Conservation (phyloP, 345 rosid genomes). For the Dovyalis caffra region DNA sequence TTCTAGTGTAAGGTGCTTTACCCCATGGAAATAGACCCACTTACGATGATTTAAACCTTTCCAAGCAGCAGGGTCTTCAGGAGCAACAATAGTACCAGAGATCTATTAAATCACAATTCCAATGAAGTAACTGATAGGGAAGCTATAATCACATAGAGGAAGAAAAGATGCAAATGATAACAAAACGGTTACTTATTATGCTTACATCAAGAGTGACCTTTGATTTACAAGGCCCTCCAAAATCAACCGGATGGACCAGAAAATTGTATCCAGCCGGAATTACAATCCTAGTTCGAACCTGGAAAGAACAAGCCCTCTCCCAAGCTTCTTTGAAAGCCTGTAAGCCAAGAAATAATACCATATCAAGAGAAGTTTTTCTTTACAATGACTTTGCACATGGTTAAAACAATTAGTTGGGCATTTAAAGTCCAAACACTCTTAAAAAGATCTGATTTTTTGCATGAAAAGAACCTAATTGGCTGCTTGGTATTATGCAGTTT, state of each 20-base stretch:
- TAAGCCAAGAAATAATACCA: slow-evolving; percentile 10
- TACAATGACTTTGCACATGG: background rate
- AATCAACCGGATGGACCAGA: slow-evolving; percentile 60
- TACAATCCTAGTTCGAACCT: slow-evolving; percentile 43
- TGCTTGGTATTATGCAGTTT: no score
- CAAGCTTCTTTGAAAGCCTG: slow-evolving; percentile 73
- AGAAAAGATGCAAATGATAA: background rate
- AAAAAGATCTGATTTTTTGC: background rate
- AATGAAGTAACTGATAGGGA: slow-evolving; percentile 1
- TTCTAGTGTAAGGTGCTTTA: slow-evolving; percentile 66
- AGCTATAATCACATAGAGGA: slow-evolving; percentile 2
- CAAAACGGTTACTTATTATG: background rate
- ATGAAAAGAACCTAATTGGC: background rate
- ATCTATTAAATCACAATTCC: slow-evolving; percentile 41
- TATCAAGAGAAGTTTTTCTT: background rate
- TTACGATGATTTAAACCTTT: slow-evolving; percentile 61
- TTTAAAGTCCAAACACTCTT: background rate
- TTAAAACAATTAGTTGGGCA: background rate
- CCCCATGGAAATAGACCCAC: slow-evolving; percentile 76
- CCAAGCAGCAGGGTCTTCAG: slow-evolving; percentile 72
- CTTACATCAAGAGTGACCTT: slow-evolving; percentile 67
- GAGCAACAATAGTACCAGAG: slow-evolving; percentile 74
- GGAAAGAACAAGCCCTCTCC: slow-evolving; percentile 69
- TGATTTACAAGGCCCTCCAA: slow-evolving; percentile 79
- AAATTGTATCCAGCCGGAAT: slow-evolving; percentile 54